phyloP scores from a whole-genome alignment of 2,329 filamentous ascomycete species.

The Cladosporium sp. region DNA sequence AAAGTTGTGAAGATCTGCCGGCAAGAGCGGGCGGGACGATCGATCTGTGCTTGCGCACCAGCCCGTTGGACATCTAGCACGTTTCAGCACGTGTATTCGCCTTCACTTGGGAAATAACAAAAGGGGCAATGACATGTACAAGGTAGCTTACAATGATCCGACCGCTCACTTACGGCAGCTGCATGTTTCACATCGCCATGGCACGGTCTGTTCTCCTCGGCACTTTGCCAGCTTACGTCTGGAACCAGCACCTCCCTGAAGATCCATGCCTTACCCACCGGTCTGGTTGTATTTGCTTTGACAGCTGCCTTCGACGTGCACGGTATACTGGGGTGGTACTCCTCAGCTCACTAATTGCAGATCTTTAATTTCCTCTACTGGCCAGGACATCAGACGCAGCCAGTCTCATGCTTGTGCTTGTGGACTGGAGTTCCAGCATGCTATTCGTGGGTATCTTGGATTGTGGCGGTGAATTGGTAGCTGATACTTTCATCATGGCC shows the following conservation, averaged over 20 bases:
- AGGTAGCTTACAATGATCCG: background rate
- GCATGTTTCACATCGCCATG: background rate
- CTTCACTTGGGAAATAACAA: slow-evolving; percentile 5
- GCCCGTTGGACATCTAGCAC: slow-evolving; percentile 1
- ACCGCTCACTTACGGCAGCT: background rate
- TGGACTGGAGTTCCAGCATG: background rate
- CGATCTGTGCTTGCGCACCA: background rate
- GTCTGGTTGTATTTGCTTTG: background rate
- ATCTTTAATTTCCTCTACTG: background rate
- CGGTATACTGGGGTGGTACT: background rate
- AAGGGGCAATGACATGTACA: background rate
- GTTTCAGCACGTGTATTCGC: slow-evolving; percentile 1
- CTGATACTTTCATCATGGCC: background rate
- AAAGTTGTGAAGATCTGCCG: background rate
- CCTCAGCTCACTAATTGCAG: background rate
- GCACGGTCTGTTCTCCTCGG: background rate
- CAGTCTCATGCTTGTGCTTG: background rate
- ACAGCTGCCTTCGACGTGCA: background rate
- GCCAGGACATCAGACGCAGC: background rate
- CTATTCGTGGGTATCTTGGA: background rate
- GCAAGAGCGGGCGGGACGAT: background rate
- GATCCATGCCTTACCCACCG: background rate
- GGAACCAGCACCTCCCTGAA: background rate
- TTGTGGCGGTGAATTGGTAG: background rate
- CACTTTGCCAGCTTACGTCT: background rate